A percentile compares a stretch with the other conserved stretches of the same genome.
Conservation (phyloP, 208 protist species). For the Trypanosoma scelopori region DNA sequence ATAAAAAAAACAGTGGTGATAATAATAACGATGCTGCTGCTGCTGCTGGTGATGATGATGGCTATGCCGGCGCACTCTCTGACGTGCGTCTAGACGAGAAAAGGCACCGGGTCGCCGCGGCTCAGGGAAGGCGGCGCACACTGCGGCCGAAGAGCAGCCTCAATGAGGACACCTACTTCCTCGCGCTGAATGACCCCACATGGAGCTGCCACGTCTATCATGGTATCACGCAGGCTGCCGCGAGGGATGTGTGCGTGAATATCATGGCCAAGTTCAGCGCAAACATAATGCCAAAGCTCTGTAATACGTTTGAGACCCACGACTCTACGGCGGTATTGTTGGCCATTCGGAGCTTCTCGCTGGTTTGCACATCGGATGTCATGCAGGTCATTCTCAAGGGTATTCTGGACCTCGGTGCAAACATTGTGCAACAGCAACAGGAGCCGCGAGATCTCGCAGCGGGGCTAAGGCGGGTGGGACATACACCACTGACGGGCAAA, state of each 20-base stretch:
- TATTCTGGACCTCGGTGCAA: conserved; percentile 73
- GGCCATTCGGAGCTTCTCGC: conserved; percentile 86
- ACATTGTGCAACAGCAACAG: conserved; percentile 42
- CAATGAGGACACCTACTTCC: conserved; percentile 71
- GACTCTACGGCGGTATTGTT: conserved; percentile 77
- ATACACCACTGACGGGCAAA: conserved; percentile 65
- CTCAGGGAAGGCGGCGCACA: neutral
- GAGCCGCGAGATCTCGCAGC: conserved; percentile 19
- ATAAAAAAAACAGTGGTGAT: conserved; percentile 18
- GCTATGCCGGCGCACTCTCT: neutral
- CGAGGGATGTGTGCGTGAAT: conserved; percentile 60
- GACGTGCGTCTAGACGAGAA: conserved; percentile 21
- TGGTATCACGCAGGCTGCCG: conserved; percentile 68
- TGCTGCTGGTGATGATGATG: conserved; percentile 17
- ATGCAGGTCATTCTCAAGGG: conserved; percentile 82
- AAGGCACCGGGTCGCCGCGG: conserved; percentile 40
- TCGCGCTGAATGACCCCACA: conserved; percentile 65
- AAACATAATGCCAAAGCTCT: conserved; percentile 90
- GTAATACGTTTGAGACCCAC: conserved; percentile 79
- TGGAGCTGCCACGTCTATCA: conserved; percentile 83
- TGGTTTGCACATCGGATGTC: conserved; percentile 73
- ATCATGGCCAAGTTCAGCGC: conserved; percentile 80
- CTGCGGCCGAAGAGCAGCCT: conserved; percentile 52
- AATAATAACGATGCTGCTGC: conserved; percentile 2
- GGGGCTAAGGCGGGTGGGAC: conserved; percentile 30